Conservation (phyloP, 441 rosid species). For the Manihot esculenta region DNA sequence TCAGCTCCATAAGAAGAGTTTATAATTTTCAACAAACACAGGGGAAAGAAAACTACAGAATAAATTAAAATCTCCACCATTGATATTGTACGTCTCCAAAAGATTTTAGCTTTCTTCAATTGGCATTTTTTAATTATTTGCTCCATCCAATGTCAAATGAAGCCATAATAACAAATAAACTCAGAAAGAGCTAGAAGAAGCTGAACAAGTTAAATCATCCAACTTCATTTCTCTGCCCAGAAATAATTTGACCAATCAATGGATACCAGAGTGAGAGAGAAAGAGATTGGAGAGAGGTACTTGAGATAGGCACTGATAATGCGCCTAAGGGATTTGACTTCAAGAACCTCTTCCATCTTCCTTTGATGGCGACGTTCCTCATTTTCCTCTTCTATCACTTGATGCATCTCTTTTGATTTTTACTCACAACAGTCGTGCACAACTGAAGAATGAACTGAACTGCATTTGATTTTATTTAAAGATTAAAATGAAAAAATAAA, state of each 20-base stretch:
- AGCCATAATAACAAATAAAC: background rate
- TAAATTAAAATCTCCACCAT: too few relatives aligned
- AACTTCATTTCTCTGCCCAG: background rate
- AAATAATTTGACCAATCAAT: background rate
- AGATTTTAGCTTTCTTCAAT: too few relatives aligned
- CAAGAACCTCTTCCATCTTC: conserved; percentile 90
- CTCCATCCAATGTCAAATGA: too few relatives aligned
- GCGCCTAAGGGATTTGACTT: conserved; percentile 92
- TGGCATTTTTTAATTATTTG: too few relatives aligned
- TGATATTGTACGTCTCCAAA: too few relatives aligned
- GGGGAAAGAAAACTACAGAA: too few relatives aligned
- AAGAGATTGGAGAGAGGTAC: conserved; percentile 29
- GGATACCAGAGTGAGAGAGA: background rate
- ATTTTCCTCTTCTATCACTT: conserved; percentile 41
- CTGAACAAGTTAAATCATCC: background rate
- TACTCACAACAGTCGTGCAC: background rate
- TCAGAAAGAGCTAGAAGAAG: background rate
- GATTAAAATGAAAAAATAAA: too few relatives aligned
- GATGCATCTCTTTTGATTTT: background rate
- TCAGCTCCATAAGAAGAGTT: too few relatives aligned
- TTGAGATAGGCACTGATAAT: conserved; percentile 93
- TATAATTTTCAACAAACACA: too few relatives aligned
- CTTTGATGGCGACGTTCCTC: conserved; percentile 62
- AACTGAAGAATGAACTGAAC: background rate
- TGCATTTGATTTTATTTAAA: too few relatives aligned